Percentiles rank a stretch among this genome's conserved stretches.
phyloP scores from a whole-genome alignment of 257 asterid genomes.

The Solanum chilense region DNA sequence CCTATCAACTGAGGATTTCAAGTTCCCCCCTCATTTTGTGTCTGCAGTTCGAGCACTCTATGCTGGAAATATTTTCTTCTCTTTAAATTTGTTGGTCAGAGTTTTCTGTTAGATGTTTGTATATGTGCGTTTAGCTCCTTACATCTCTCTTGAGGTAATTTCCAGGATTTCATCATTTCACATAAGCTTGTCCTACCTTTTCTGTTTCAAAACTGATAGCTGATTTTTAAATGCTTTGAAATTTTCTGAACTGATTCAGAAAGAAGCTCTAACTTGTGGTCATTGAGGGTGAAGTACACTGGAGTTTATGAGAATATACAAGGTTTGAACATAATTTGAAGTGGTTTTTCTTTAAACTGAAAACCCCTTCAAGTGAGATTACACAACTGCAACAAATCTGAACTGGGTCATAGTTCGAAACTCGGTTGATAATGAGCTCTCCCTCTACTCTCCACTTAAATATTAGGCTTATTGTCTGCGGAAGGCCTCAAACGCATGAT shows the following conservation, averaged over 20 bases:
- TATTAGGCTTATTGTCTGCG: not conserved
- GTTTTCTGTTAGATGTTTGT: not conserved
- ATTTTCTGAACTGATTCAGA: not conserved
- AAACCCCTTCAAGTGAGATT: not conserved
- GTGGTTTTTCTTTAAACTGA: not conserved
- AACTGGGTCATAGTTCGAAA: not conserved
- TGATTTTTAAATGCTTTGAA: not conserved
- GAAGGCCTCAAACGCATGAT: not conserved
- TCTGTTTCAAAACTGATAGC: not conserved
- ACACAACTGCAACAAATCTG: not conserved
- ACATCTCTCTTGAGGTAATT: not conserved
- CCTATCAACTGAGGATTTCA: constrained; percentile 15
- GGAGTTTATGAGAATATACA: not conserved
- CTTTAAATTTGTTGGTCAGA: not conserved
- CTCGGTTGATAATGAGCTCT: not conserved
- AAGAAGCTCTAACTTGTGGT: not conserved
- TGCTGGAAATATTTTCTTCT: not conserved
- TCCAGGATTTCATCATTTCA: not conserved
- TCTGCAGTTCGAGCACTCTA: not conserved
- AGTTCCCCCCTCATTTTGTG: not conserved
- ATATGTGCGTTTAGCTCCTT: not conserved
- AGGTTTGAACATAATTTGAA: not conserved
- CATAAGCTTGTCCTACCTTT: not conserved
- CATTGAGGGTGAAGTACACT: not conserved
- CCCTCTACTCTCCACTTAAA: not conserved